A percentile compares a stretch with the other conserved stretches of the same genome.
phyloP scores from a whole-genome alignment of 208 protist genomes.

The Acanthamoeba castellanii region DNA sequence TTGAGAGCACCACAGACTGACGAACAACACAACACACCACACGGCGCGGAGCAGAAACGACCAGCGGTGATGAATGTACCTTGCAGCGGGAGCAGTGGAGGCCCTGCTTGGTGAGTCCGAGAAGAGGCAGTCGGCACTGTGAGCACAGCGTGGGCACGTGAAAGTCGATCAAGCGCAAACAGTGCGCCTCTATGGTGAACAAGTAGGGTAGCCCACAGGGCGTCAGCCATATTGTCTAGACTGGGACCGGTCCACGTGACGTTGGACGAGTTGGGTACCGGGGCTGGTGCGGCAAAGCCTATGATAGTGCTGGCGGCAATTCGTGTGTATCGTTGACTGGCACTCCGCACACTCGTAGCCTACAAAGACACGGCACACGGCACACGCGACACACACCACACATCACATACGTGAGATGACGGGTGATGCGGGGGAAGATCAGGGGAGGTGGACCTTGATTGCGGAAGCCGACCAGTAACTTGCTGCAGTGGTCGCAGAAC shows the following conservation, averaged over 20 bases:
- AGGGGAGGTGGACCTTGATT: not conserved
- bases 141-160: slow-evolving; percentile 11
- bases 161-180: not conserved
- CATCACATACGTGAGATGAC: no score
- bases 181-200: not conserved
- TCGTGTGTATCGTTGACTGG: not conserved
- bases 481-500: slow-evolving; percentile 25
- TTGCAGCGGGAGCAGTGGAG: not conserved
- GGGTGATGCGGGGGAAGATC: not conserved
- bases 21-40: not conserved
- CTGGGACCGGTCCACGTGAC: no score
- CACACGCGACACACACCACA: not conserved
- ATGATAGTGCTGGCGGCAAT: not conserved
- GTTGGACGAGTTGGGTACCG: not conserved
- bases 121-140: not conserved
- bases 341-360: not conserved
- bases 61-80: not conserved
- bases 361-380: not conserved
- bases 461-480: not conserved
- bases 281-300: not conserved
- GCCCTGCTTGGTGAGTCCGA: not conserved
- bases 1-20: not conserved
- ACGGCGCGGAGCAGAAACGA: not conserved
- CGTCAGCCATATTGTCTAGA: not conserved
- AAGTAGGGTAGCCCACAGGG: not conserved